Evolutionary conservation across 768 basidiomycete species (phyloP).

Genomic region (Amanita pallidorosea): DNA sequence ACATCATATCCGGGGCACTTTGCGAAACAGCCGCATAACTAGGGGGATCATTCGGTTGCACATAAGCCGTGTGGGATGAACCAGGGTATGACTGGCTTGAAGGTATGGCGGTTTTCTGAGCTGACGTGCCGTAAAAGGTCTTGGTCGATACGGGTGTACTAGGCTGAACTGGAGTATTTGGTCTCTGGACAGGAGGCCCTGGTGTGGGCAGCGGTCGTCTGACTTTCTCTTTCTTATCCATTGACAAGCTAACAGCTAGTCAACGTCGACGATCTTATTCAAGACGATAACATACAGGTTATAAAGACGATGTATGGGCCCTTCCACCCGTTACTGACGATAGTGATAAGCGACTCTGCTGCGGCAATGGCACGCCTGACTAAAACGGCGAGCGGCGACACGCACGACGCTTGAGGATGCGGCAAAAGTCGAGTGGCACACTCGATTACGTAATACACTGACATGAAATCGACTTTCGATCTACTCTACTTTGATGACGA

Average conservation of each 20-base stretch:
- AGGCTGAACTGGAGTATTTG: slow-evolving; percentile 28
- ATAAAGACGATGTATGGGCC: slow-evolving; percentile 5
- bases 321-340: not conserved
- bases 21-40: slow-evolving; percentile 20
- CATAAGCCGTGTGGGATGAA: slow-evolving; percentile 32
- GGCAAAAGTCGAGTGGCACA: not conserved
- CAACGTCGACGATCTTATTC: slow-evolving; percentile 3
- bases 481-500: slow-evolving; percentile 60
- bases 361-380: not conserved
- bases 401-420: not conserved
- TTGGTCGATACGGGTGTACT: slow-evolving; percentile 21
- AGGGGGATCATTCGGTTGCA: slow-evolving; percentile 25
- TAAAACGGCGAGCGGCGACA: not conserved
- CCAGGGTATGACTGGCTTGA: slow-evolving; percentile 31
- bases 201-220: slow-evolving; percentile 40
- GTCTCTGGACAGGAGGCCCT: slow-evolving; percentile 25
- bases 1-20: slow-evolving; percentile 45
- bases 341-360: not conserved
- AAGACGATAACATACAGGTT: slow-evolving; percentile 5
- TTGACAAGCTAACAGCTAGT: slow-evolving; percentile 12
- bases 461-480: not conserved
- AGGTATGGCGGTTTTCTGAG: slow-evolving; percentile 22
- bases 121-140: slow-evolving; percentile 24
- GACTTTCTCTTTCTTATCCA: slow-evolving; percentile 40
- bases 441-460: not conserved